These are phyloP conservation scores for Clavaria fumosa DNA, from an alignment of 768 basidiomycete species.

Conservation along the genomic window DNA sequence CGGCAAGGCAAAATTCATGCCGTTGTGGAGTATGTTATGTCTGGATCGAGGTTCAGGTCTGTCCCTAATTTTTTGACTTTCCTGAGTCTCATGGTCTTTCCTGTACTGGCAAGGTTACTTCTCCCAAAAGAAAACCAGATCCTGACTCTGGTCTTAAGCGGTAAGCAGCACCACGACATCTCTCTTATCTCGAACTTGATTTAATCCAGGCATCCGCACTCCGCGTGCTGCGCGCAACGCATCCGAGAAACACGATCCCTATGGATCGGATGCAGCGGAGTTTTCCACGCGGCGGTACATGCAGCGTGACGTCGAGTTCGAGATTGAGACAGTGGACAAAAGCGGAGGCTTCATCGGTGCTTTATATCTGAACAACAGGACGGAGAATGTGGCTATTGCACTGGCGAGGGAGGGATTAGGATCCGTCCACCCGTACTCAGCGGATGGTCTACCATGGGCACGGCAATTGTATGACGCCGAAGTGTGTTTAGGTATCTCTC, in stretches of 20 bases:
- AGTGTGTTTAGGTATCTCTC: slow-evolving; percentile 22
- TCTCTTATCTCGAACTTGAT: not conserved
- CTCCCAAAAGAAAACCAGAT: slow-evolving; percentile 88
- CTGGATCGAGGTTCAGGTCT: slow-evolving; percentile 92
- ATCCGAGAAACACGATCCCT: slow-evolving; percentile 83
- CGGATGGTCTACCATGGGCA: slow-evolving; percentile 67
- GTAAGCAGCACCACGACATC: slow-evolving; percentile 22
- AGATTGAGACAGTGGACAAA: slow-evolving; percentile 83
- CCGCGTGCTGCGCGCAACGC: slow-evolving; percentile 57
- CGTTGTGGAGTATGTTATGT: slow-evolving; percentile 84
- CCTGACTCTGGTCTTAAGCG: slow-evolving; percentile 81
- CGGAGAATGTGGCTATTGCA: slow-evolving; percentile 73
- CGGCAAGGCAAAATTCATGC: slow-evolving; percentile 71
- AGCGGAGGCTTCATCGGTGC: slow-evolving; percentile 91
- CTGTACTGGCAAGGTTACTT: slow-evolving; percentile 39
- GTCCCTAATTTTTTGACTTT: slow-evolving; percentile 10
- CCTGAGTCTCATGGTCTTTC: slow-evolving; percentile 3
- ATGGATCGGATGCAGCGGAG: slow-evolving; percentile 66
- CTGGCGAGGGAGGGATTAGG: slow-evolving; percentile 81
- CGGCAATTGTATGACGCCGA: slow-evolving; percentile 75
- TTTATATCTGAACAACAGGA: slow-evolving; percentile 72
- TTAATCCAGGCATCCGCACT: slow-evolving; percentile 62
- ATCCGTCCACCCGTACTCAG: slow-evolving; percentile 76
- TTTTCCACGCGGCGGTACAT: slow-evolving; percentile 70
- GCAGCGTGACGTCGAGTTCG: slow-evolving; percentile 92